Conservation (phyloP, 768 basidiomycete genomes). For the Amanita fuliginea region DNA sequence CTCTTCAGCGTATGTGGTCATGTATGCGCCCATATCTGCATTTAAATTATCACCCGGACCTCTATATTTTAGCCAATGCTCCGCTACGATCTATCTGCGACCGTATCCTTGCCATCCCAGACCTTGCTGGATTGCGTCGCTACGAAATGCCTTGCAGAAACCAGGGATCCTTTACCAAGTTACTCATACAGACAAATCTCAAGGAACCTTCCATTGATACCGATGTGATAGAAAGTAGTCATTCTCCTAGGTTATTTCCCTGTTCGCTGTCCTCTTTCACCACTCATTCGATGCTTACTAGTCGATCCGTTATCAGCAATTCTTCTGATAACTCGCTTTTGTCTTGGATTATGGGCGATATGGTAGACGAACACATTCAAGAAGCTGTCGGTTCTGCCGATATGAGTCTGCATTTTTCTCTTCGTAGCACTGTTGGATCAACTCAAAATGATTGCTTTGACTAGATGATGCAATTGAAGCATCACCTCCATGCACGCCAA, state of each 20-base stretch:
- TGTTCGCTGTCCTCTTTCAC: background rate
- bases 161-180: background rate
- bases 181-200: too few relatives aligned
- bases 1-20: background rate
- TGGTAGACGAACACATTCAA: background rate
- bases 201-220: background rate
- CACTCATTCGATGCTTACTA: background rate
- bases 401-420: background rate
- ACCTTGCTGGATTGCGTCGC: constrained; percentile 25
- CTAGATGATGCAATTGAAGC: background rate
- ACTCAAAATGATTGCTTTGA: background rate
- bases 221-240: background rate
- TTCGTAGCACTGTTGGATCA: background rate
- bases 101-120: constrained; percentile 30
- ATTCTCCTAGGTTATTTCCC: background rate
- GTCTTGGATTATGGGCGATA: background rate
- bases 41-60: background rate
- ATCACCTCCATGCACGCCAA: background rate
- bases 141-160: background rate
- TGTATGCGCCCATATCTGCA: background rate
- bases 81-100: constrained; percentile 26
- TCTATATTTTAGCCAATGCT: constrained; percentile 17
- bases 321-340: background rate
- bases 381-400: background rate
- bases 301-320: background rate